Percentiles rank a stretch among this genome's conserved stretches.
Evolutionary conservation across 441 rosid genomes (phyloP).

Genomic region (Gossypium laxum): DNA sequence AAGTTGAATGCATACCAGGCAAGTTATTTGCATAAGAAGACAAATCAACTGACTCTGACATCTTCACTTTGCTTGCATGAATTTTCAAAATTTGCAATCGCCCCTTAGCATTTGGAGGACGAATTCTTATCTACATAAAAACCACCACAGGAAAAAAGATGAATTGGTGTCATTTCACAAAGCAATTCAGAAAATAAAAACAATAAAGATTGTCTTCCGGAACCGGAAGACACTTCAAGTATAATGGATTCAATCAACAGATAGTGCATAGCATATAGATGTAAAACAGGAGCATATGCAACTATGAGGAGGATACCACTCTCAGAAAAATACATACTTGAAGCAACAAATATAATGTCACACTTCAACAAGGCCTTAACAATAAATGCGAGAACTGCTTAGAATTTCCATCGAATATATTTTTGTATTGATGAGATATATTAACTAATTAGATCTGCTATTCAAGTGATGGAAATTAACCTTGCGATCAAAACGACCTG

Average conservation of each 20-base stretch:
- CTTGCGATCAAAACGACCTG: constrained; percentile 96
- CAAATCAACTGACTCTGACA: constrained; percentile 78
- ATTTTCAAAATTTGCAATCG: constrained; percentile 72
- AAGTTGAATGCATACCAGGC: constrained; percentile 51
- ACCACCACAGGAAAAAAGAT: constrained; percentile 4
- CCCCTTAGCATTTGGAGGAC: constrained; percentile 89
- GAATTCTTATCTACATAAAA: constrained; percentile 61
- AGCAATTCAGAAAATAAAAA: not conserved
- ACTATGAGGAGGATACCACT: not conserved
- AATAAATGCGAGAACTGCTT: not conserved
- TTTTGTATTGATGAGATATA: not conserved
- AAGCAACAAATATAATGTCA: not conserved
- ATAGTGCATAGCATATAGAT: not conserved
- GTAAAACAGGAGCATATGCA: not conserved
- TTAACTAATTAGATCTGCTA: constrained; percentile 3
- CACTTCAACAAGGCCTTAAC: not conserved
- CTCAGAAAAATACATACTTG: not conserved
- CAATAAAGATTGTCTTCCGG: not conserved
- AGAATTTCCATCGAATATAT: not conserved
- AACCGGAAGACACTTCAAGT: not conserved
- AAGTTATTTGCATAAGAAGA: constrained; percentile 69
- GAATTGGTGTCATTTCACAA: not conserved
- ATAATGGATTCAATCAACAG: constrained; percentile 8
- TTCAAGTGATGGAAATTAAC: constrained; percentile 33
- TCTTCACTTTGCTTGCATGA: constrained; percentile 80